Conservation (phyloP, 495 filamentous ascomycete genomes). For the Neurospora terricola region DNA sequence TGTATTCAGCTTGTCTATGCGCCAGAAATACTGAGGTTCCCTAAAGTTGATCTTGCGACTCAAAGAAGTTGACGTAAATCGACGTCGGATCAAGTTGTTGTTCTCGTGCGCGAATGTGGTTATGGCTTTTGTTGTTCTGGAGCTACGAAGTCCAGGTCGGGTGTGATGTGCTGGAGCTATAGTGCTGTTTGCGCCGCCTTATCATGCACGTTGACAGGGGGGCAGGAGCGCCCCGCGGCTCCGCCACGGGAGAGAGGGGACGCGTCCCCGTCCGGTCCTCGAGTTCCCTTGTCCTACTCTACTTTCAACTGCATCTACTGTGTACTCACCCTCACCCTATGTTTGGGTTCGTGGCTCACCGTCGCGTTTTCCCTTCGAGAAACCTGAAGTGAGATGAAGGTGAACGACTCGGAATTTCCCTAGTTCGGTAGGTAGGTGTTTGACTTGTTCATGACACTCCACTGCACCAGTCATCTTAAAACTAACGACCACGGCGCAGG, state of each 20-base stretch:
- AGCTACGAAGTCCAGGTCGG: background rate
- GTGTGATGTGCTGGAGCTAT: background rate
- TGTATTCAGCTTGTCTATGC: background rate
- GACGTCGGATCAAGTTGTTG: too few relatives aligned
- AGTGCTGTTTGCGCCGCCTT: background rate
- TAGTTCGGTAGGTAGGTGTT: background rate
- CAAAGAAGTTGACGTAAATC: too few relatives aligned
- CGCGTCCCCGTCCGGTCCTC: background rate
- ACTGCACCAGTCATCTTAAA: background rate
- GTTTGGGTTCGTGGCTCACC: too few relatives aligned
- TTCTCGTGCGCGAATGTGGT: background rate
- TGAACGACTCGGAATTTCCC: background rate
- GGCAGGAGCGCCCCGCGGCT: background rate
- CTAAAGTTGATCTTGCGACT: too few relatives aligned
- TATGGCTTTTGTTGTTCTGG: background rate
- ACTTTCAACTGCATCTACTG: too few relatives aligned
- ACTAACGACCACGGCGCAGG: background rate
- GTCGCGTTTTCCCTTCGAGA: too few relatives aligned
- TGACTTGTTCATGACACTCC: background rate
- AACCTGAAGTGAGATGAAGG: background rate
- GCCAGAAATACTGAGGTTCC: too few relatives aligned
- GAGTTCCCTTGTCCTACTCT: background rate
- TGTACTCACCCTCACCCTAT: too few relatives aligned
- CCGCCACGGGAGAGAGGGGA: background rate
- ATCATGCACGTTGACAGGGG: background rate